These are phyloP conservation scores for Echinochloa phyllopogon DNA, from an alignment of 176 grass and related monocot genomes.

Conservation along the genomic window DNA sequence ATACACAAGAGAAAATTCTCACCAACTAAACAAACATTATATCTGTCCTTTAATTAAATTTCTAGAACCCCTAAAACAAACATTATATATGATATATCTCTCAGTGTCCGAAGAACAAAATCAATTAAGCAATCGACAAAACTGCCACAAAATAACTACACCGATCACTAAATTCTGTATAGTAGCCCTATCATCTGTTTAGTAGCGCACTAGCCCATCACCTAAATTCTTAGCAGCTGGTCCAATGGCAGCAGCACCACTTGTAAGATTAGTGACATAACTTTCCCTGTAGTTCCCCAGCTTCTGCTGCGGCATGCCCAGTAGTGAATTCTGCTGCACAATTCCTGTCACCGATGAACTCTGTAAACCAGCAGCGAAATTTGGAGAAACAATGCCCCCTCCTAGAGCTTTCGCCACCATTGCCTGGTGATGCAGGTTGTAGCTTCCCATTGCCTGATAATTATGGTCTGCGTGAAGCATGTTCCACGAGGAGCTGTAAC, in stretches of 20 bases:
- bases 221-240: neutral
- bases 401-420: conserved; percentile 37
- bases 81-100: neutral
- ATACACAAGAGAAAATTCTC: neutral
- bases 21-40: neutral
- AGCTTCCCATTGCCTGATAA: conserved; percentile 12
- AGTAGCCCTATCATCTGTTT: neutral
- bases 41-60: neutral
- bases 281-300: neutral
- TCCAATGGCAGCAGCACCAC: neutral
- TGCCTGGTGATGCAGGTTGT: conserved; percentile 49
- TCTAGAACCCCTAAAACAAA: conserved; percentile 25
- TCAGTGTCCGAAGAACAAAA: neutral
- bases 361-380: neutral
- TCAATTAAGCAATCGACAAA: conserved; percentile 39
- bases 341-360: neutral
- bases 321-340: neutral
- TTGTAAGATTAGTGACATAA: neutral
- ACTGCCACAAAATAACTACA: neutral
- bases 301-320: neutral
- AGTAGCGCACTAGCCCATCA: neutral
- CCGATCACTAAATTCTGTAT: neutral
- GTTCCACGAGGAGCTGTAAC: conserved; percentile 23
- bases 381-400: neutral
- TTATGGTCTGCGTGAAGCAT: neutral